Conservation (phyloP, 1,139 yeast species). For the Hyphopichia burtonii region DNA sequence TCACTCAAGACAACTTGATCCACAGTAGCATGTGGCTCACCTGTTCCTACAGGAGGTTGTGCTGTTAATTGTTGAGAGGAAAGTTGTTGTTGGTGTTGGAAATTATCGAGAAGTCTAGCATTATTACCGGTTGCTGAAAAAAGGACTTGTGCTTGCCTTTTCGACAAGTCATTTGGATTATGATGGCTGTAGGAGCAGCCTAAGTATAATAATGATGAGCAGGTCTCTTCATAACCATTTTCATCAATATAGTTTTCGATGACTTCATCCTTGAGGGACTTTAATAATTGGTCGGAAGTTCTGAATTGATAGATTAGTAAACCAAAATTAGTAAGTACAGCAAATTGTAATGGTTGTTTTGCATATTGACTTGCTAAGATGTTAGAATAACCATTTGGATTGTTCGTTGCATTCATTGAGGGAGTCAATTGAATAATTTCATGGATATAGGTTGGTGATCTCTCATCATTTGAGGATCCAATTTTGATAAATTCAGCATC, state of each 20-base stretch:
- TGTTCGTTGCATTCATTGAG: slow-evolving; percentile 65
- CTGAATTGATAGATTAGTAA: slow-evolving; percentile 73
- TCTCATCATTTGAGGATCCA: slow-evolving; percentile 29
- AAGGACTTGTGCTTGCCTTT: slow-evolving; percentile 49
- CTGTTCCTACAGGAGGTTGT: slow-evolving; percentile 7
- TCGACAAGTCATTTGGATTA: slow-evolving; percentile 49
- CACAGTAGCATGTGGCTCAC: slow-evolving; percentile 37
- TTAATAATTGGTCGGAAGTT: slow-evolving; percentile 76
- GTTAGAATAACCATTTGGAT: slow-evolving; percentile 79
- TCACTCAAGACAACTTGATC: slow-evolving; percentile 87
- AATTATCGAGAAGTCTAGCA: slow-evolving; percentile 42
- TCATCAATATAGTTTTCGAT: slow-evolving; percentile 49
- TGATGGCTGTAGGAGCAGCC: slow-evolving; percentile 67
- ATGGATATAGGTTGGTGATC: slow-evolving; percentile 49
- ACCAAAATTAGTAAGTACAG: slow-evolving; percentile 78
- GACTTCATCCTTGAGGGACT: slow-evolving; percentile 61
- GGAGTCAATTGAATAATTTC: slow-evolving; percentile 72
- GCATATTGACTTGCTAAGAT: slow-evolving; percentile 83
- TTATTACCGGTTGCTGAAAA: slow-evolving; percentile 57
- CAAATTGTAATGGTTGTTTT: slow-evolving; percentile 61
- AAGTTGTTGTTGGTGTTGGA: slow-evolving; percentile 2
- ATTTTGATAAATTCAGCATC: slow-evolving; percentile 74
- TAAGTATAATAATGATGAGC: slow-evolving; percentile 80
- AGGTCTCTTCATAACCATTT: slow-evolving; percentile 66
- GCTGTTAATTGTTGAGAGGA: slow-evolving; percentile 10